Base-by-base conservation (phyloP, 768 basidiomycete genomes). In the Erythrobasidium yunnanense region DNA sequence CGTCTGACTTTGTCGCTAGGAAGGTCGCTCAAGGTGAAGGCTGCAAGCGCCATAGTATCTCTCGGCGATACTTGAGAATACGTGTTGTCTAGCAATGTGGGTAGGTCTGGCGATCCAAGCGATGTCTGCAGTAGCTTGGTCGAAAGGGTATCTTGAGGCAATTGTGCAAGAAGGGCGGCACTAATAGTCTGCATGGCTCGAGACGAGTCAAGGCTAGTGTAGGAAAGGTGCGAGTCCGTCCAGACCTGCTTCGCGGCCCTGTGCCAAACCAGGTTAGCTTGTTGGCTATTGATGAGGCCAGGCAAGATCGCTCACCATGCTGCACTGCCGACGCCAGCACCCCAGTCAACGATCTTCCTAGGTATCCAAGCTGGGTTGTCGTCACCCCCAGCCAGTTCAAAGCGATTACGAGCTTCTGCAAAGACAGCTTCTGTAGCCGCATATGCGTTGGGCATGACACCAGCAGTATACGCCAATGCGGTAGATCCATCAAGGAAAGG, bases 381-480 rank as follows among this genome's bases (percentile, higher is more conserved):
- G 81, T 87, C n/a, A 79, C 79, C 5, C 79, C 22, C 58, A 17
- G 32, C 33, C 4, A 67, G 74, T n/a, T 82, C 84, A 35, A 90
- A 70, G 60, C 89, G 79, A 52, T 77, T 80, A 67, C 82, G 85
- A 35, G 84, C 70, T 69, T 88, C 84, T 51, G 81, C 78, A 18
- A 92, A 76, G 4, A 91, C 87, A n/a, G 85, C 79, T 53, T 78
- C 80, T 55, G 90, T 86, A 1, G 84, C 88, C 50, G 88, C 83
- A 74, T 87, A 92, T 77, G 90, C 87, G 2, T 85, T 83, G 0
- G 90, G 90, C 69, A 92, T 81, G n/a, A 85, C 86, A 53, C 91
- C 81, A 13, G 87, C 84, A 15, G 86, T 85, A 74, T 90, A 92
- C 3, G 90, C 90, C 25, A 86, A 84, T 23, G 85, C 88, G 69